Base-by-base conservation (phyloP, 1,284 basidiomycete genomes). In the Somion occarium region DNA sequence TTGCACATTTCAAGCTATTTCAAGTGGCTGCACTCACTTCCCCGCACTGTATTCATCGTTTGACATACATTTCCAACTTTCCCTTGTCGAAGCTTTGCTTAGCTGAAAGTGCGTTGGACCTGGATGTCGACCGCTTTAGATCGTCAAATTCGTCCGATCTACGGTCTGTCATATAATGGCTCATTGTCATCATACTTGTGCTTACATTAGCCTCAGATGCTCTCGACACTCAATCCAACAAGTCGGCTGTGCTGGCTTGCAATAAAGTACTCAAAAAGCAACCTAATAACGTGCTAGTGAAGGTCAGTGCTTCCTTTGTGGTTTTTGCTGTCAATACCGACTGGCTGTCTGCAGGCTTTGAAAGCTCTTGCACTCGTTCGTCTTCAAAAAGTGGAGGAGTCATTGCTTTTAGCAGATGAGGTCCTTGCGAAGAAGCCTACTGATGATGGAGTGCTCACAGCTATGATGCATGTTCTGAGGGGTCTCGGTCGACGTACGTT, bases 241-340 rank as follows among this genome's bases (percentile, higher is more conserved):
- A 92, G 71, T 83, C 85, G 27, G 90, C 89, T 19, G 77, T 93
- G 48, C 79, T 88, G 42, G 74, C 82, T n/a, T 89, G 87, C 70
- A 91, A 90, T 67, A 91, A 92, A 67, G 65, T 91, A 23, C 75
- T 93, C 57, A 93, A 91, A 68, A 89, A 88, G 68, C 77, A 88
- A 56, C 85, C 88, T 18, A 80, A 78, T 61, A 84, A 82, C 64
- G 73, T 78, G 44, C 71, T 90, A n/a, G 69, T 88, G 60, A 89
- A 90, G 75, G 91, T 85, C 53, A 43, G 71, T 58, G 7, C 19
- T 27, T 46, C 11, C 20, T 12, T 19, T 48, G 41, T 23, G 30
- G 44, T 18, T 23, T 46, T 46, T 49, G n/a, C 11, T 43, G 11
- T 46, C 56, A 34, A 45, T 44, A 48, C 18, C 19, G 18, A 23